Evolutionary conservation across 2,329 filamentous ascomycete species (phyloP), one percentile per base, ranked within the genome.

Genomic region (Myriosclerotinia duriaeana): DNA sequence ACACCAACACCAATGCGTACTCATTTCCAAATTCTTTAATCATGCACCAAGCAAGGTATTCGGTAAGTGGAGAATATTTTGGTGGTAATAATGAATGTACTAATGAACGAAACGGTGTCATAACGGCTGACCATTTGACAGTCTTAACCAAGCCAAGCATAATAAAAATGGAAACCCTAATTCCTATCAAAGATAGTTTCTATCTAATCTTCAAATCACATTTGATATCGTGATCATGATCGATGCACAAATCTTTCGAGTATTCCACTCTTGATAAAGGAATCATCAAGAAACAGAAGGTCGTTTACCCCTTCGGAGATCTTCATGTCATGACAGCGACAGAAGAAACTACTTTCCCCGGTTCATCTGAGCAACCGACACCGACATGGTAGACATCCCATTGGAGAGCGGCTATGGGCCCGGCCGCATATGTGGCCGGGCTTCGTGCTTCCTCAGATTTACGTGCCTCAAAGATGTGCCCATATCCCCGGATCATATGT

Each of bases 401-500:
- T 65, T 61, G 64, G 64, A 61, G 64, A 42, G 46, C 55, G 64
- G 64, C 46, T 52, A 42, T 50, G 26, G 20, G 64, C 46, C 44
- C 46, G 54, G 46, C 46, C 46, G 38, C 64, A 65, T 65, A 65
- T 61, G 64, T n/a, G 46, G 36, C 64, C 44, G 55, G 54, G 44
- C 36, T 22, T 46, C 17, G 52, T 65, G 52, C 53, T 20, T 65
- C 56, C 55, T n/a, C 56, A 59, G 40, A 40, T 65, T 42, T 54
- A 53, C 20, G 34, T 60, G 56, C 63, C 63, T 58, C 50, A 56
- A 64, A 59, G 54, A 60, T 55, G 52, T 52, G 54, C 55, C 53
- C 44, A 61, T 36, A 61, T 61, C 48, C 55, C 53, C 63, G 63
- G 53, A 65, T 60, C 44, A 58, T 26, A 60, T 60, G 63, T 60